Percentiles rank a stretch among this genome's conserved stretches.
These are phyloP conservation scores for Globisporangium emineosum DNA, from an alignment of 352 stramenopile species.

Conservation along the genomic window DNA sequence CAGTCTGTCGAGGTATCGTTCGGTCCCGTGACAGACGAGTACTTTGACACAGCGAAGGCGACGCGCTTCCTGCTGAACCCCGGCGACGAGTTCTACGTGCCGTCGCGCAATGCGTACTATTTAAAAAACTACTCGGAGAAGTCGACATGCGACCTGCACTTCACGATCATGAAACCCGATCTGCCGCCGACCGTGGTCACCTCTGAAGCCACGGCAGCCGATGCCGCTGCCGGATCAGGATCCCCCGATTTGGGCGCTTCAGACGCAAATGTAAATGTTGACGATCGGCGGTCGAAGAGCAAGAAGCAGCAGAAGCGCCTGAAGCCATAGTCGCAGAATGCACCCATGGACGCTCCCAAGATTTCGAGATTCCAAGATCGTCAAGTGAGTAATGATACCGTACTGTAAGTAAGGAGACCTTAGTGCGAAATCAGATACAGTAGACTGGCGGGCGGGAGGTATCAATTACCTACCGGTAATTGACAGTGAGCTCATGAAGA, in stretches of 20 bases:
- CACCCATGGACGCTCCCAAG: background rate
- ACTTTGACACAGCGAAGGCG: slow-evolving; percentile 89
- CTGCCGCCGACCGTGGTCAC: slow-evolving; percentile 9
- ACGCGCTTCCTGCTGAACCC: slow-evolving; percentile 92
- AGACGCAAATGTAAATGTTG: slow-evolving; percentile 10
- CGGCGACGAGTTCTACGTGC: slow-evolving; percentile 97
- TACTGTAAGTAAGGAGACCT: slow-evolving; percentile 3
- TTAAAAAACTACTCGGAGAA: slow-evolving; percentile 95
- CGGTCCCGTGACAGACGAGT: slow-evolving; percentile 63
- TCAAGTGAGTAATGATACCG: background rate
- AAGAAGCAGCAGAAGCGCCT: slow-evolving; percentile 16
- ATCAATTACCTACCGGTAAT: too few species aligned
- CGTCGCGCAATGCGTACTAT: slow-evolving; percentile 94
- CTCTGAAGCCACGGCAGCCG: background rate
- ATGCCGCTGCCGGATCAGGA: background rate
- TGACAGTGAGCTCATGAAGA: background rate
- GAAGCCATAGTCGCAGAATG: slow-evolving; percentile 7
- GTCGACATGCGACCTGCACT: slow-evolving; percentile 89
- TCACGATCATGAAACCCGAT: slow-evolving; percentile 92
- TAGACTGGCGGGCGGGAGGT: too few species aligned
- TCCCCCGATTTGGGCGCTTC: background rate
- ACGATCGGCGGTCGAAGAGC: slow-evolving; percentile 7
- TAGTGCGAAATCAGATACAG: background rate
- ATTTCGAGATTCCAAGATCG: background rate
- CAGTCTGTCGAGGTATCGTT: slow-evolving; percentile 74